Base-by-base conservation (phyloP, 108 stramenopile genomes). In the Nannochloropsis gaditana region DNA sequence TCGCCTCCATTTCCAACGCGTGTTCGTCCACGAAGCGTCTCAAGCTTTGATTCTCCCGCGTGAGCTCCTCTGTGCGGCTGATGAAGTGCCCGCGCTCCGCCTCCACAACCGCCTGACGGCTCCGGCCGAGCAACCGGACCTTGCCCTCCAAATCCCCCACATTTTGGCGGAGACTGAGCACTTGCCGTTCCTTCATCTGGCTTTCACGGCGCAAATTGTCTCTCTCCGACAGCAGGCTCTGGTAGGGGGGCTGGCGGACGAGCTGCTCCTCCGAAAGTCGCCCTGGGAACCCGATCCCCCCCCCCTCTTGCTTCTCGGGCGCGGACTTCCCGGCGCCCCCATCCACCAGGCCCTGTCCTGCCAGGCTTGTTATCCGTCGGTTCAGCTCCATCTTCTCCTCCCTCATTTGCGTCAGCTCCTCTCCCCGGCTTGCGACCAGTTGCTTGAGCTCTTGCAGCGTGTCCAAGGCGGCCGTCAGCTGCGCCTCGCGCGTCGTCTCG, bases 371-470 rank as follows among this genome's bases (percentile, higher is more conserved):
- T n/a, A 73, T n/a, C 59, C 59, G 59, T 73, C 59, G 59, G 6
- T 73, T 73, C n/a, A 73, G n/a, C 4, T 6, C 59, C 59, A n/a
- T n/a, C 59, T 73, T 73, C 59, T 73, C 59, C 59, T 73, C 59
- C 59, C 59, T 73, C 59, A 73, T 2, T n/a, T n/a, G 15, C 59
- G 2, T n/a, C 59, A 73, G n/a, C 59, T 73, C 59, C n/a, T 73
- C 59, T n/a, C 59, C 59, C 59, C 59, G 15, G 19, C 2, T 73
- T 1, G 15, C 59, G 19, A 6, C 59, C 59, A 73, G 59, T 1
- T n/a, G 15, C 59, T n/a, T 73, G 19, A 73, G n/a, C 59, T 73
- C 59, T n/a, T 73, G 59, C 59, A 73, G 59, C 59, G 59, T n/a
- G 19, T 73, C 59, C 6, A 73, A 15, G 2, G 59, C 8, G 19